Conservation (phyloP, 169 alveolate genomes). For the Toxoplasma gondii region DNA sequence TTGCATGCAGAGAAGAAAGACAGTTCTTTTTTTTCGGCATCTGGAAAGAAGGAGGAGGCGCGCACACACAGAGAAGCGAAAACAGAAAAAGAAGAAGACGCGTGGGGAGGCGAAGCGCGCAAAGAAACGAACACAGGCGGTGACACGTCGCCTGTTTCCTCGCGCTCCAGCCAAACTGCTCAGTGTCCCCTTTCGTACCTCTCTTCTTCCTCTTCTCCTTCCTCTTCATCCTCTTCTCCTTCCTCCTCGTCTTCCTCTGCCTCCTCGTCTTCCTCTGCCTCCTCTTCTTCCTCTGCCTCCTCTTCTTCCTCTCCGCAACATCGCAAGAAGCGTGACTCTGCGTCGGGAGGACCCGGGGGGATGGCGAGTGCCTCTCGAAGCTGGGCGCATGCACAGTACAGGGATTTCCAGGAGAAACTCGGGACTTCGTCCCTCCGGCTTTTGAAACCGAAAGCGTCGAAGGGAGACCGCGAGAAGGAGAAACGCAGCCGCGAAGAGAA, state of each 20-base stretch:
- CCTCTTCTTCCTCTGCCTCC: not conserved
- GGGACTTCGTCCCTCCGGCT: not conserved
- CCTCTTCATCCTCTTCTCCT: not conserved
- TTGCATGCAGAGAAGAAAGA: not conserved
- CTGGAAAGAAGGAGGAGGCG: not conserved
- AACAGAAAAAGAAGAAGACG: not conserved
- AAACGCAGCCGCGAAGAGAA: not conserved
- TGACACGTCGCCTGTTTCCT: not conserved
- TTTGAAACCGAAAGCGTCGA: not conserved
- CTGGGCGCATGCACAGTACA: slow-evolving; percentile 21
- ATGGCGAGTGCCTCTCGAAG: not conserved
- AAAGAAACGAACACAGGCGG: not conserved
- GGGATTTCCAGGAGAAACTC: not conserved
- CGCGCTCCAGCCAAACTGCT: no score
- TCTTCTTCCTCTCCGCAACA: not conserved
- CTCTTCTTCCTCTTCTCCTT: not conserved
- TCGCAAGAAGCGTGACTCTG: not conserved
- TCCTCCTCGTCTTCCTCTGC: not conserved
- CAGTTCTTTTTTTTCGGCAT: not conserved
- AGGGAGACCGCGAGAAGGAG: not conserved
- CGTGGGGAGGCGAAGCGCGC: not conserved
- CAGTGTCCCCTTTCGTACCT: not conserved
- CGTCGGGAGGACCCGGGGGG: not conserved
- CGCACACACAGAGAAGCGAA: not conserved
- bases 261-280: not conserved